Base-by-base conservation (phyloP, 2,329 filamentous ascomycete genomes). In the Aspergillus glaucus region DNA sequence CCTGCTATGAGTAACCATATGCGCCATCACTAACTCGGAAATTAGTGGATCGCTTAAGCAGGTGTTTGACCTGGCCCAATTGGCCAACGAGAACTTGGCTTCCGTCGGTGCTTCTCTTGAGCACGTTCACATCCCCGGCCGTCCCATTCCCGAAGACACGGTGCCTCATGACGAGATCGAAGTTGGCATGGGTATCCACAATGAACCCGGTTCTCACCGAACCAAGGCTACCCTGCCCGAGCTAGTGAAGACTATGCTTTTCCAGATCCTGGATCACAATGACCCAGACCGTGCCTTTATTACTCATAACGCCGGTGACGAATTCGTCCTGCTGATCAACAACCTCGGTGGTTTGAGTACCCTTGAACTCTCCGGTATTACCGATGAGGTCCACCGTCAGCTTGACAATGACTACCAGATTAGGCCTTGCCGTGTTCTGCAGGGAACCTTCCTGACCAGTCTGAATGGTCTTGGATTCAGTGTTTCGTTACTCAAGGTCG, bases 41-140 rank as follows among this genome's bases (percentile, higher is more conserved):
- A 21, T 4, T 28, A 72, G 69, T 51, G 72, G 72, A 7, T 74
- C 75, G 42, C 72, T 95, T 53, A 77, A 84, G 19, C 81, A 95
- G 49, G 87, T 94, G 3, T 79, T 84, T 51, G 75, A 78, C 54
- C 80, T 91, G 9, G 90, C 89, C 6, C 78, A 83, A 61, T 71
- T 89, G 44, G 80, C 82, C 3, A 84, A 87, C 2, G 76, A 81
- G 15, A 95, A 95, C 63, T 71, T 92, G 6, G 86, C 94, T 30
- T 90, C 86, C 39, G 87, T 96, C 19, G 92, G 91, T 14, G 87
- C 88, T 3, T 92, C 87, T 46, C 73, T 96, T 39, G 85, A 87
- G 55, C 91, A 95, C 65, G 91, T 96, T n/a, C 92, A 96, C 64
- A 88, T 96, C 0, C 92, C 92, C 0, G 91, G 92, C 3, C 79